Evolutionary conservation across 805 yeast genomes (phyloP).

Genomic region (Crinitomyces ghanaensis): DNA sequence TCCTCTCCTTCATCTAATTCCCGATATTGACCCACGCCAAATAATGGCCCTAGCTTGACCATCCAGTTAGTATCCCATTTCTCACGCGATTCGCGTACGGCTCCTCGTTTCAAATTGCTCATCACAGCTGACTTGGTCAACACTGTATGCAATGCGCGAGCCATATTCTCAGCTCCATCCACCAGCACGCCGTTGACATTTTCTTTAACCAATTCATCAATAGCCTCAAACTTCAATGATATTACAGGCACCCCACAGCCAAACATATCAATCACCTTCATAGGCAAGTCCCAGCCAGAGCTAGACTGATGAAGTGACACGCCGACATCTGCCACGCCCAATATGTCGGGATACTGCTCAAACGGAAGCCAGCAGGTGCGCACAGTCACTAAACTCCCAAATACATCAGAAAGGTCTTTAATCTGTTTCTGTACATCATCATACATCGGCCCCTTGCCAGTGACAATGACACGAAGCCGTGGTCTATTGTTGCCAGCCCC

Average conservation of each 20-base stretch:
- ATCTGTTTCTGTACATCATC: conserved; percentile 40
- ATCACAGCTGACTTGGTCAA: conserved; percentile 24
- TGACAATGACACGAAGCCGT: conserved; percentile 59
- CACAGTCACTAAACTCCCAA: conserved; percentile 40
- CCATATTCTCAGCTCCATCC: conserved; percentile 32
- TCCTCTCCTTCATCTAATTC: conserved; percentile 2
- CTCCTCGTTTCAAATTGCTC: conserved; percentile 48
- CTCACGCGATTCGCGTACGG: conserved; percentile 50
- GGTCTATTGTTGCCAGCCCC: conserved; percentile 28
- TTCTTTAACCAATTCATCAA: conserved; percentile 63
- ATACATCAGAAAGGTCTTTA: conserved; percentile 27
- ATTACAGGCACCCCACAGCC: conserved; percentile 93
- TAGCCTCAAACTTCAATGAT: conserved; percentile 63
- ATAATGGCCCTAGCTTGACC: conserved; percentile 33
- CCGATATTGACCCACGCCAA: conserved; percentile 25
- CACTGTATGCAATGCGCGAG: conserved; percentile 30
- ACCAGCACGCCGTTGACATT: conserved; percentile 60
- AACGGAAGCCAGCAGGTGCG: conserved; percentile 64
- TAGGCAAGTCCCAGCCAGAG: conserved; percentile 89
- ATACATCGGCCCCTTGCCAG: conserved; percentile 90
- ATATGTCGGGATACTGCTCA: conserved; percentile 66
- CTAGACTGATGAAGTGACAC: conserved; percentile 84
- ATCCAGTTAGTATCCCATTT: conserved; percentile 79
- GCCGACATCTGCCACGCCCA: conserved; percentile 76
- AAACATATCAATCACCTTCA: conserved; percentile 93